Percentiles rank a stretch among this genome's conserved stretches.
Conservation (phyloP, 495 filamentous ascomycete genomes). For the Daldinia loculata region DNA sequence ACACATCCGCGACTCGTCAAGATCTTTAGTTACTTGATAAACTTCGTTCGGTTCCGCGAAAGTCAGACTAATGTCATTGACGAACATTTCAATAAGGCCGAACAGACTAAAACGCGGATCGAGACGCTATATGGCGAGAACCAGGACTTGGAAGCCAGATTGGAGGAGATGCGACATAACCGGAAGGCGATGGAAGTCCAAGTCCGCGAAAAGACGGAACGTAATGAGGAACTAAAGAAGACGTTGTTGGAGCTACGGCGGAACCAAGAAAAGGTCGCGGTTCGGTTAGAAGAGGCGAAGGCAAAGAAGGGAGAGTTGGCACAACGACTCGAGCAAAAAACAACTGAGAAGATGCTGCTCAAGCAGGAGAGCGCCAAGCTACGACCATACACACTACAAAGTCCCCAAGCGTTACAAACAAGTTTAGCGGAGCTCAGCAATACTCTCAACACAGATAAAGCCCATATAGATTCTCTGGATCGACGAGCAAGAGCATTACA, state of each 20-base stretch:
- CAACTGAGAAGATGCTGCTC: conserved; percentile 63
- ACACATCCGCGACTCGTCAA: conserved; percentile 86
- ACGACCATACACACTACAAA: conserved; percentile 89
- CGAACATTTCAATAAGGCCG: conserved; percentile 88
- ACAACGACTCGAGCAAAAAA: conserved; percentile 79
- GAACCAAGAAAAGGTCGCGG: conserved; percentile 79
- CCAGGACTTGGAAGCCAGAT: conserved; percentile 78
- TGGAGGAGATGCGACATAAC: conserved; percentile 82
- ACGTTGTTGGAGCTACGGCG: conserved; percentile 77
- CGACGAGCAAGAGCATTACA: conserved; percentile 87
- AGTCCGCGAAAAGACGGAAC: conserved; percentile 79
- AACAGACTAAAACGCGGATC: conserved; percentile 83
- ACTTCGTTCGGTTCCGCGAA: conserved; percentile 96
- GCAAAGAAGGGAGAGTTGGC: conserved; percentile 76
- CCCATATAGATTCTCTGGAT: conserved; percentile 85
- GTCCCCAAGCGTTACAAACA: conserved; percentile 80
- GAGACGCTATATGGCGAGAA: conserved; percentile 87
- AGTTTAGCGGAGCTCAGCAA: conserved; percentile 83
- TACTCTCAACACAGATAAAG: conserved; percentile 76
- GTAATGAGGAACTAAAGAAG: conserved; percentile 85
- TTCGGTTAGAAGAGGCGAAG: conserved; percentile 78
- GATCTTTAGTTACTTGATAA: conserved; percentile 96
- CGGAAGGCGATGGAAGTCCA: conserved; percentile 78
- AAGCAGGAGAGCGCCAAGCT: conserved; percentile 87
- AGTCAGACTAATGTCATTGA: conserved; percentile 85